A percentile compares a stretch with the other conserved stretches of the same genome.
Evolutionary conservation across 768 basidiomycete species (phyloP).

Genomic region (Asterophora lycoperdoides): DNA sequence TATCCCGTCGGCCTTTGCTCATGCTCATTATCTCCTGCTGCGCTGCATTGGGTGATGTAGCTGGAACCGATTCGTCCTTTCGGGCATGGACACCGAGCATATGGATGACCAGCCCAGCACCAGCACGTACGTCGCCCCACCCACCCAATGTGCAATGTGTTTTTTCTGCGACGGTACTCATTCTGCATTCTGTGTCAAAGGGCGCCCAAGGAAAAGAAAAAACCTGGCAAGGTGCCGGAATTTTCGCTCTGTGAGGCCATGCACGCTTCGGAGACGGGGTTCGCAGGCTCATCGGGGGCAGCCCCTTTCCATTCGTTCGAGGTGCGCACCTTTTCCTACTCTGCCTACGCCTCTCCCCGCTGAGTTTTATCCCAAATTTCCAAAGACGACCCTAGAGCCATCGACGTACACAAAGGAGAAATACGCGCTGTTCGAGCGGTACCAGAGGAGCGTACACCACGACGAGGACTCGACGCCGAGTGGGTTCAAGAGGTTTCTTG

Average conservation of each 20-base stretch:
- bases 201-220: slow-evolving; percentile 6
- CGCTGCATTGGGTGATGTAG: slow-evolving; percentile 36
- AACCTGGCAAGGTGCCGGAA: slow-evolving; percentile 15
- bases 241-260: slow-evolving; percentile 47
- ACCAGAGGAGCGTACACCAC: slow-evolving; percentile 76
- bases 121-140: neutral
- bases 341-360: neutral
- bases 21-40: too few relatives aligned
- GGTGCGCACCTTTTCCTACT: slow-evolving; percentile 31
- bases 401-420: slow-evolving; percentile 79
- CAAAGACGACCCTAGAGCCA: slow-evolving; percentile 70
- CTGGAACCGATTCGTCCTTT: slow-evolving; percentile 67
- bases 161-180: too few relatives aligned
- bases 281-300: slow-evolving; percentile 23
- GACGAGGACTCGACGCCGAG: slow-evolving; percentile 52
- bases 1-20: neutral
- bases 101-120: slow-evolving; percentile 22
- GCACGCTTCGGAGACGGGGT: slow-evolving; percentile 50
- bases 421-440: slow-evolving; percentile 68
- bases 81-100: slow-evolving; percentile 34
- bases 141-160: too few relatives aligned
- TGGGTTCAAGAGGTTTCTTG: slow-evolving; percentile 72
- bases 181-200: too few relatives aligned
- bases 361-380: too few relatives aligned
- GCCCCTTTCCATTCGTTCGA: slow-evolving; percentile 51